These are phyloP conservation scores for Xylariomycetidae sp. DNA, from an alignment of 2,329 filamentous ascomycete genomes.

Conservation along the genomic window DNA sequence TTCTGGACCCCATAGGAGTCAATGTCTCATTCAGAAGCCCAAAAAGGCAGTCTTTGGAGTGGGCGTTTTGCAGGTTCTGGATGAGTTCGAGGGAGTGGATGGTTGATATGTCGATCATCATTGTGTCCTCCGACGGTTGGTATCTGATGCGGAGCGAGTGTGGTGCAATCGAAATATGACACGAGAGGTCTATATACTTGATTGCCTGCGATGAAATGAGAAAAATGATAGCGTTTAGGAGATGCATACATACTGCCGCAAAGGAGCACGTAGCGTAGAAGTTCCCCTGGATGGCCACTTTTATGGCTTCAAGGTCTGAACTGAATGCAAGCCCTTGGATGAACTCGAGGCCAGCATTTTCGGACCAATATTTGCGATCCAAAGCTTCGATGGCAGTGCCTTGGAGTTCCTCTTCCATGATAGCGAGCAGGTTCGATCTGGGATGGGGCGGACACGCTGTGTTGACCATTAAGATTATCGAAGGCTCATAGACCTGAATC, in stretches of 20 bases:
- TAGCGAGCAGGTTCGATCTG: conserved; percentile 68
- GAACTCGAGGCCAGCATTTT: conserved; percentile 70
- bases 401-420: conserved; percentile 68
- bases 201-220: conserved; percentile 53
- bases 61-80: conserved; percentile 74
- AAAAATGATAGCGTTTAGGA: conserved; percentile 10
- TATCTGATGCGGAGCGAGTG: conserved; percentile 84
- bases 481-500: conserved; percentile 73
- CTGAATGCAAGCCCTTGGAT: conserved; percentile 75
- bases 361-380: conserved; percentile 80
- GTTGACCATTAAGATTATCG: conserved; percentile 71
- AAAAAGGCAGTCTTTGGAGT: conserved; percentile 78
- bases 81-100: conserved; percentile 85
- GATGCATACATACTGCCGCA: conserved; percentile 61
- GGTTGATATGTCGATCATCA: conserved; percentile 92
- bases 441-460: conserved; percentile 61
- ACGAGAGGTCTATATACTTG: conserved; percentile 71
- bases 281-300: conserved; percentile 74
- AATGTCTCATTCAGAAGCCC: conserved; percentile 79
- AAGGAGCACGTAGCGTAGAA: conserved; percentile 83
- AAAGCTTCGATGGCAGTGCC: conserved; percentile 58
- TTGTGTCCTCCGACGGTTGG: conserved; percentile 81
- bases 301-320: conserved; percentile 76
- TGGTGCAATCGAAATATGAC: conserved; percentile 64
- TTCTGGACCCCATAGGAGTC: conserved; percentile 83